Evolutionary conservation across 441 rosid genomes (phyloP), one percentile per base, ranked within the genome.

Genomic region (Daphne laureola): DNA sequence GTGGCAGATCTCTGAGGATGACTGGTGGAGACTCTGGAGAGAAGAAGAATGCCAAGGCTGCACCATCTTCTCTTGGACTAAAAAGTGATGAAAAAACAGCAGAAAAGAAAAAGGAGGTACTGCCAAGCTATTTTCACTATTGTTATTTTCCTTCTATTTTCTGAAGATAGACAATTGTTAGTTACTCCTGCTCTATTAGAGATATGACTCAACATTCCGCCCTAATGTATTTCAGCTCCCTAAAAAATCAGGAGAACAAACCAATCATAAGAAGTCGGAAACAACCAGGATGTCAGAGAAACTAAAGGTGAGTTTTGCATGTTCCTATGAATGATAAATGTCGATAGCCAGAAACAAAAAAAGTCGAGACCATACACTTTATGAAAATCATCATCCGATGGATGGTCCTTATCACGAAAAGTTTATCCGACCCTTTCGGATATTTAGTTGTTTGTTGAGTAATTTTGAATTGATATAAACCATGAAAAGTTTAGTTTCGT

Each of bases 51-150:
- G 80, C 78, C 15, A 81, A 77, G 71, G 73, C 69, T 57, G 67
- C 80, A 46, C 75, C 79, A 48, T 64, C 86, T 62, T 71, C 86
- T 59, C 65, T 62, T 63, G 76, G 82, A 60, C 26, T 61, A 54
- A 82, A 67, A 79, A 76, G 62, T 44, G 70, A 74, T 54, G 83
- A 68, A 49, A 69, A 53, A 40, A 21, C 25, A 1, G 45, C 57
- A 6, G 80, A 71, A 61, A 83, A 72, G 69, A 72, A 67, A 63
- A 80, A 71, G 62, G 87, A 76, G 89, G 97, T 87, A 72, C 25
- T 21, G 3, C 25, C 25, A 21, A 21, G 25, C 25, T 21, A 21
- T 21, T 21, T 21, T 21, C 25, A 21, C 25, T 21, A n/a, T n/a
- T 27, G 17, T 4, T 26, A n/a, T 18, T 17, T 5, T 44, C 4